Conservation (phyloP, 352 stramenopile species). For the Globisporangium echinulatum region DNA sequence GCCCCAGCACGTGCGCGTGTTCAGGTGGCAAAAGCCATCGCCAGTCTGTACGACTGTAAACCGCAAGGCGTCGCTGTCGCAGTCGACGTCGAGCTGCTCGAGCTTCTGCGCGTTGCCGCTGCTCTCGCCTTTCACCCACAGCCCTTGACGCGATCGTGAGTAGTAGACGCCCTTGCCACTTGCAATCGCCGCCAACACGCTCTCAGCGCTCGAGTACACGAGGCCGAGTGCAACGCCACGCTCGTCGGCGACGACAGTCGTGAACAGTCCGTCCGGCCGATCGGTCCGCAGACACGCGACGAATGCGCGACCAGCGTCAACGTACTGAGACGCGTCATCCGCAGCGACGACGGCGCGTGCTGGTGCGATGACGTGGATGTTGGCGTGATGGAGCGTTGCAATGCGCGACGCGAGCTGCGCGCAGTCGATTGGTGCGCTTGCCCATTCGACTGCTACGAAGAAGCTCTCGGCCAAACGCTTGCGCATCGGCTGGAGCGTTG, state of each 20-base stretch:
- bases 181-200: conserved; percentile 84
- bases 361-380: conserved; percentile 46
- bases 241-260: conserved; percentile 92
- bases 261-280: conserved; percentile 87
- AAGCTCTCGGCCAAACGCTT: conserved; percentile 41
- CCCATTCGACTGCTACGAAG: conserved; percentile 51
- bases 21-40: conserved; percentile 76
- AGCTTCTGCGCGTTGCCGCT: conserved; percentile 92
- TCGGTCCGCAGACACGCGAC: conserved; percentile 85
- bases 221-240: conserved; percentile 86
- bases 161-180: conserved; percentile 92
- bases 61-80: conserved; percentile 92
- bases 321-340: conserved; percentile 16
- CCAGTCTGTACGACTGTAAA: conserved; percentile 91
- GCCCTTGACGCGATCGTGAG: conserved; percentile 83
- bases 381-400: conserved; percentile 51
- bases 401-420: conserved; percentile 32
- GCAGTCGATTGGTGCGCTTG: conserved; percentile 13
- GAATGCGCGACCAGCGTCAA: conserved; percentile 46
- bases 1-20: conserved; percentile 94
- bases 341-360: conserved; percentile 17
- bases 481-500: conserved; percentile 26
- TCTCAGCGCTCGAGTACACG: conserved; percentile 93
- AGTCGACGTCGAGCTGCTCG: conserved; percentile 92
- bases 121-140: conserved; percentile 96